Base-by-base conservation (phyloP, 768 basidiomycete species). In the Pleurotus tuoliensis region DNA sequence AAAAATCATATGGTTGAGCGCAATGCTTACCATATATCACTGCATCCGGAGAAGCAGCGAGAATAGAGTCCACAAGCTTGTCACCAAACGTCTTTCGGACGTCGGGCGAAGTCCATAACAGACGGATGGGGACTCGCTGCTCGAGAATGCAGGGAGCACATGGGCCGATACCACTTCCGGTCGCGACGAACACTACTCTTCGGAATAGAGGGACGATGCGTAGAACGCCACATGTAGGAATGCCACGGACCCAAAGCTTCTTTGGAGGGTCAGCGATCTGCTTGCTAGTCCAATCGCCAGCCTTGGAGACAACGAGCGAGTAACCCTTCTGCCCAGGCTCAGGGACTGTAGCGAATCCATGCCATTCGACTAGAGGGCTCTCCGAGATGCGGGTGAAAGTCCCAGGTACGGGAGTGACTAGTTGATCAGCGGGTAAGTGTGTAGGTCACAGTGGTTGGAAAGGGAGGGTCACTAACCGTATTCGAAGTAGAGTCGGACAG, bases 81-180 rank as follows among this genome's bases (percentile, higher is more conserved):
- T 84, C 75, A 24, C 84, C 84, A 62, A 84, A 86, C 12, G 83
- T 86, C 67, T 80, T 71, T 15, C 82, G 76, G 41, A 83, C 81
- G 59, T 82, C 77, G 2, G 82, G 83, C 13, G 82, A 78, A 0
- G 82, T 83, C 83, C 83, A 84, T n/a, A 86, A 73, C 27, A 84
- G 73, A 15, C 77, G 74, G 47, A 81, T 80, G 3, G 82, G 82
- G 6, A 81, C 69, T 22, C 73, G 69, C 60, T 75, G 69, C 55
- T 77, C 82, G 54, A 84, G 64, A 56, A 86, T 78, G 52, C 74
- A 76, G 0, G 82, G 80, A 2, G 80, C 77, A 62, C 81, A 83
- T n/a, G 83, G 83, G 2, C 82, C 84, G 58, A 86, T 84, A 44
- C 82, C 82, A 15, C 74, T 77, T 24, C 75, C 83, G 16, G 83